phyloP scores from a whole-genome alignment of 352 stramenopile genomes.

The Phytophthora fragariaefolia region DNA sequence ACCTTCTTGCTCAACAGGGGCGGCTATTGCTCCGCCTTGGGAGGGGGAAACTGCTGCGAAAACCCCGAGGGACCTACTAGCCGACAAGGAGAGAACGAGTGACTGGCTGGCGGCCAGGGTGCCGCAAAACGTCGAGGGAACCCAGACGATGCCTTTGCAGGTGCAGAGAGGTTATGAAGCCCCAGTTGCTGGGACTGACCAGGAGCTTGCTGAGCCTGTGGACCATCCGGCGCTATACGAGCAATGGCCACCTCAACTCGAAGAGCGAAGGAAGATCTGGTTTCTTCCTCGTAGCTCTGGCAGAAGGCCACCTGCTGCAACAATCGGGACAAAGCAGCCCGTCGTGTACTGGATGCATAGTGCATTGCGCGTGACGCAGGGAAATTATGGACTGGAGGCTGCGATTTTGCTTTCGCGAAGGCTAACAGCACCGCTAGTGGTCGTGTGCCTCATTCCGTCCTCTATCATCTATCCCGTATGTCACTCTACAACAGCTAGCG shows the following conservation, averaged over 20 bases:
- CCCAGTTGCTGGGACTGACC: slow-evolving; percentile 9
- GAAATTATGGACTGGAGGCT: slow-evolving; percentile 67
- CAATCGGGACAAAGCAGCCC: slow-evolving; percentile 13
- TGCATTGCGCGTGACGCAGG: slow-evolving; percentile 59
- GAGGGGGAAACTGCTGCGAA: slow-evolving; percentile 18
- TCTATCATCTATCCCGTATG: slow-evolving; percentile 62
- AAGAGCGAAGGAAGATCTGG: slow-evolving; percentile 52
- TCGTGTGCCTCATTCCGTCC: slow-evolving; percentile 50
- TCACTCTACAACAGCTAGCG: slow-evolving; percentile 57
- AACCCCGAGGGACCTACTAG: slow-evolving; percentile 36
- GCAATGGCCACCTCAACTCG: slow-evolving; percentile 56
- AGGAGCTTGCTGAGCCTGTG: neutral
- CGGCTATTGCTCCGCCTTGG: slow-evolving; percentile 11
- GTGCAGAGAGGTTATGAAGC: neutral
- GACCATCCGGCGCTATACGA: slow-evolving; percentile 38
- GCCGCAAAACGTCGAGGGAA: slow-evolving; percentile 4
- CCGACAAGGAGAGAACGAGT: slow-evolving; percentile 29
- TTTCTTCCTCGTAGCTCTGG: slow-evolving; percentile 32
- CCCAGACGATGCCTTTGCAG: neutral
- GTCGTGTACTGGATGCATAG: slow-evolving; percentile 81
- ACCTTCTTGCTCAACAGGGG: neutral
- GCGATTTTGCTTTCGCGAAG: slow-evolving; percentile 55
- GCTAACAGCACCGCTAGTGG: slow-evolving; percentile 51
- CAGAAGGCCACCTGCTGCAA: slow-evolving; percentile 5
- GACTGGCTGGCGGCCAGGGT: slow-evolving; percentile 23